Percentiles rank a stretch among this genome's conserved stretches.
Evolutionary conservation across 2,329 filamentous ascomycete genomes (phyloP).

Genomic region (Teratosphaeria gauchensis): DNA sequence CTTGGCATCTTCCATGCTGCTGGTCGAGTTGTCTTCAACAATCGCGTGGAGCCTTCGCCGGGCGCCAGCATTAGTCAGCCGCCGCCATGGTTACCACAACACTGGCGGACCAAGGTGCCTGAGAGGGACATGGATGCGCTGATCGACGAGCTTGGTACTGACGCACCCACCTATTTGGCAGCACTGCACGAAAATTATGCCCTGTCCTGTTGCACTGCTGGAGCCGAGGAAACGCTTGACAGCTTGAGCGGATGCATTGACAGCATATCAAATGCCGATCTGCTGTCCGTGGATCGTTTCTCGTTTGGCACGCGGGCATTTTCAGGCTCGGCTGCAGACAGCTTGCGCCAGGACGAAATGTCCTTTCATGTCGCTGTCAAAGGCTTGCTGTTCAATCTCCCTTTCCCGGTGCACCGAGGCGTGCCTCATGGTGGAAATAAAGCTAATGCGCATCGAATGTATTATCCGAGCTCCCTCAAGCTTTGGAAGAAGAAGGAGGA

Average conservation of each 20-base stretch:
- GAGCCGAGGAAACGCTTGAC: conserved; percentile 57
- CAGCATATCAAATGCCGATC: conserved; percentile 74
- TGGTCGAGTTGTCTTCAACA: conserved; percentile 94
- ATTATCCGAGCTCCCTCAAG: conserved; percentile 76
- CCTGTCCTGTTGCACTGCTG: conserved; percentile 62
- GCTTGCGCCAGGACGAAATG: conserved; percentile 85
- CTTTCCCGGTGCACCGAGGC: conserved; percentile 66
- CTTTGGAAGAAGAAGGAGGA: conserved; percentile 80
- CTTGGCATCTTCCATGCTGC: conserved; percentile 94
- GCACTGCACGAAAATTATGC: conserved; percentile 91
- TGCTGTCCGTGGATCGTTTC: conserved; percentile 68
- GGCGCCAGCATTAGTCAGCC: conserved; percentile 30
- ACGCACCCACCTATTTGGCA: conserved; percentile 80
- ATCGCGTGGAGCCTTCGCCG: conserved; percentile 53
- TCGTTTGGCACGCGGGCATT: conserved; percentile 45
- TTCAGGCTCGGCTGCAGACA: conserved; percentile 51
- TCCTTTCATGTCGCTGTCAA: conserved; percentile 84
- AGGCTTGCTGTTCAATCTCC: conserved; percentile 75
- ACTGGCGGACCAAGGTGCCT: conserved; percentile 33
- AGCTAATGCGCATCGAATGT: conserved; percentile 72
- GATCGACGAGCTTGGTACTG: conserved; percentile 89
- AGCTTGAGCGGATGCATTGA: conserved; percentile 79
- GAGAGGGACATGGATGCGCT: conserved; percentile 52
- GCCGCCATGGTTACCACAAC: conserved; percentile 37
- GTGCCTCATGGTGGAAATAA: conserved; percentile 24